phyloP scores from a whole-genome alignment of 805 yeast genomes.

The Pichia rugopelliculosa region DNA sequence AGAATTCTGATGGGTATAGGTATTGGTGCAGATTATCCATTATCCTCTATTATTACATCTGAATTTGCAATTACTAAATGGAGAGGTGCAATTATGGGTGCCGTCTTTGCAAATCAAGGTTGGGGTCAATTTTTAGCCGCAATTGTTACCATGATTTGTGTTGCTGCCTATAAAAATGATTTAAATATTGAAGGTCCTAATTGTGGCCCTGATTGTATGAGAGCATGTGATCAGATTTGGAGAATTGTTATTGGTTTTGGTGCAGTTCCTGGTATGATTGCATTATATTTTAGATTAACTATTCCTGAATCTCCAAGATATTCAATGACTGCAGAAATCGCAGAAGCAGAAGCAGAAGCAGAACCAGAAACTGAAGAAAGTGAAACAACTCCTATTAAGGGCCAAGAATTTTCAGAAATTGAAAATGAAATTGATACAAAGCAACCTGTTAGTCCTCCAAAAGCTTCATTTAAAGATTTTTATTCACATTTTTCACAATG shows the following conservation, averaged over 20 bases:
- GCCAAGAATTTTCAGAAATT: conserved; percentile 7
- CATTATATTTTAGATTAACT: conserved; percentile 85
- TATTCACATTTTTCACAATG: conserved; percentile 68
- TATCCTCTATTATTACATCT: conserved; percentile 87
- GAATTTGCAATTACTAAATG: conserved; percentile 91
- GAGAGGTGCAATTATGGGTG: conserved; percentile 98
- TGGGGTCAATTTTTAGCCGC: conserved; percentile 91
- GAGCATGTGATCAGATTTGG: conserved; percentile 92
- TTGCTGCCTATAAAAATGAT: conserved; percentile 65
- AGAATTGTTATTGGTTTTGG: conserved; percentile 86
- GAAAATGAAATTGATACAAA: conserved; percentile 33
- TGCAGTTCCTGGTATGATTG: conserved; percentile 78
- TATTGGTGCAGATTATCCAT: conserved; percentile 95
- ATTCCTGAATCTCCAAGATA: conserved; percentile 94
- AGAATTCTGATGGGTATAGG: conserved; percentile 92
- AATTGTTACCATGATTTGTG: conserved; percentile 68
- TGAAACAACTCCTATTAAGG: conserved; percentile 37
- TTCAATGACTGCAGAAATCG: conserved; percentile 63
- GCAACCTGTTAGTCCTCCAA: conserved; percentile 24
- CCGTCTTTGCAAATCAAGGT: conserved; percentile 95
- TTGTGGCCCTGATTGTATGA: conserved; percentile 61
- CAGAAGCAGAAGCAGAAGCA: conserved; percentile 45
- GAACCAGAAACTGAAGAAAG: conserved; percentile 43
- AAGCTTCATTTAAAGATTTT: conserved; percentile 42
- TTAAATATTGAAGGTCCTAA: conserved; percentile 51